A percentile compares a stretch with the other conserved stretches of the same genome.
Conservation (phyloP, 2,329 filamentous ascomycete genomes). For the Rutstroemia sp. region DNA sequence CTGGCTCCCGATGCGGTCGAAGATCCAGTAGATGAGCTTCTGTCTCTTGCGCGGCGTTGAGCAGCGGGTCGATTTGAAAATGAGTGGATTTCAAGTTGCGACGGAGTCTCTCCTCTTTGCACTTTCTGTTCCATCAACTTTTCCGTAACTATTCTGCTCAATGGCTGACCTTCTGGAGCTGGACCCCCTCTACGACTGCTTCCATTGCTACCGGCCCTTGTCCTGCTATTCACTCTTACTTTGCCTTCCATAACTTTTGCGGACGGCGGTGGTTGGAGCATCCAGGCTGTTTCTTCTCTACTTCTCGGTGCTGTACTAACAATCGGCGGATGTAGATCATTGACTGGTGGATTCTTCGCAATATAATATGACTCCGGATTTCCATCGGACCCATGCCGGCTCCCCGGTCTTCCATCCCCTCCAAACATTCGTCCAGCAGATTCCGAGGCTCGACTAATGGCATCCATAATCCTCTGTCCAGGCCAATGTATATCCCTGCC, state of each 20-base stretch:
- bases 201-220: constrained; percentile 31
- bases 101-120: constrained; percentile 24
- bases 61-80: constrained; percentile 11
- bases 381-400: constrained; percentile 7
- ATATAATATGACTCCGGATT: constrained; percentile 27
- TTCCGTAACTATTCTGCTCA: constrained; percentile 19
- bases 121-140: constrained; percentile 26
- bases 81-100: constrained; percentile 16
- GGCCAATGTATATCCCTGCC: constrained; percentile 48
- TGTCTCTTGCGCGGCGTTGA: constrained; percentile 16
- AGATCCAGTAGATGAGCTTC: constrained; percentile 17
- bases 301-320: constrained; percentile 67
- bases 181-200: constrained; percentile 36
- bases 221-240: constrained; percentile 56
- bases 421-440: constrained; percentile 45
- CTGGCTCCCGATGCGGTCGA: constrained; percentile 16
- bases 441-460: constrained; percentile 42
- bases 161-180: neutral
- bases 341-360: constrained; percentile 60
- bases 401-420: constrained; percentile 36
- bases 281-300: constrained; percentile 72
- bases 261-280: constrained; percentile 85
- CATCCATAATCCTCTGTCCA: constrained; percentile 43
- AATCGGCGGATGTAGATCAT: constrained; percentile 79
- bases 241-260: constrained; percentile 90